These are phyloP conservation scores for Blastosporella zonata DNA, from an alignment of 1,284 basidiomycete genomes.

Conservation along the genomic window DNA sequence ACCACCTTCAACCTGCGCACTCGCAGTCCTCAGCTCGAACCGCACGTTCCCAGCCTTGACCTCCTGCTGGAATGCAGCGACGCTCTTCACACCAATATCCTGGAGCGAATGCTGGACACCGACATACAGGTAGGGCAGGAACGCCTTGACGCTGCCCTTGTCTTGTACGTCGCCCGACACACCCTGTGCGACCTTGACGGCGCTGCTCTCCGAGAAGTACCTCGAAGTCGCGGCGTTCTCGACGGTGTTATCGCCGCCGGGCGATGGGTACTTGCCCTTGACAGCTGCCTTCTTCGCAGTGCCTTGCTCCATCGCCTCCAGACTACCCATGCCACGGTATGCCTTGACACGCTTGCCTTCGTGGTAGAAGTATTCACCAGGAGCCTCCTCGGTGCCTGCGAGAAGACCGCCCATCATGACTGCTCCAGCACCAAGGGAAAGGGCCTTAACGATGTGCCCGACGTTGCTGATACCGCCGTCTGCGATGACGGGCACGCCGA, in stretches of 20 bases:
- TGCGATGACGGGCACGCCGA: slow-evolving; percentile 97
- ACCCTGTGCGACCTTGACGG: slow-evolving; percentile 96
- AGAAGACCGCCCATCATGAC: slow-evolving; percentile 99
- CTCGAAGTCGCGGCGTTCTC: slow-evolving; percentile 97
- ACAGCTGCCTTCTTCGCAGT: slow-evolving; percentile 44
- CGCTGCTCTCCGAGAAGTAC: slow-evolving; percentile 95
- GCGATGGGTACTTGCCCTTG: slow-evolving; percentile 45
- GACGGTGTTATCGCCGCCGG: slow-evolving; percentile 45
- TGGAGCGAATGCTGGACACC: slow-evolving; percentile 97
- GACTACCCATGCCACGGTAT: slow-evolving; percentile 97
- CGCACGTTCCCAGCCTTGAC: slow-evolving; percentile 71
- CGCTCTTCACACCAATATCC: slow-evolving; percentile 82
- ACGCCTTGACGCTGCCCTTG: slow-evolving; percentile 91
- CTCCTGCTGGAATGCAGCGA: slow-evolving; percentile 56
- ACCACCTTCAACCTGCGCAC: slow-evolving; percentile 94
- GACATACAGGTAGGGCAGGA: slow-evolving; percentile 89
- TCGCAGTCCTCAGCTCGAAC: slow-evolving; percentile 94
- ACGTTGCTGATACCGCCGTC: slow-evolving; percentile 97
- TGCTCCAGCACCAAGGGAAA: slow-evolving; percentile 89
- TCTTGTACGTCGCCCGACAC: slow-evolving; percentile 97
- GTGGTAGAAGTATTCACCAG: slow-evolving; percentile 99
- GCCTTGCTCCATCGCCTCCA: slow-evolving; percentile 95
- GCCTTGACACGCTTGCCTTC: slow-evolving; percentile 98
- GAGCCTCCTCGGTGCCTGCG: slow-evolving; percentile 95
- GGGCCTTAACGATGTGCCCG: slow-evolving; percentile 96